Conservation (phyloP, 179 eudicot genomes). For the Dionaea muscipula region DNA sequence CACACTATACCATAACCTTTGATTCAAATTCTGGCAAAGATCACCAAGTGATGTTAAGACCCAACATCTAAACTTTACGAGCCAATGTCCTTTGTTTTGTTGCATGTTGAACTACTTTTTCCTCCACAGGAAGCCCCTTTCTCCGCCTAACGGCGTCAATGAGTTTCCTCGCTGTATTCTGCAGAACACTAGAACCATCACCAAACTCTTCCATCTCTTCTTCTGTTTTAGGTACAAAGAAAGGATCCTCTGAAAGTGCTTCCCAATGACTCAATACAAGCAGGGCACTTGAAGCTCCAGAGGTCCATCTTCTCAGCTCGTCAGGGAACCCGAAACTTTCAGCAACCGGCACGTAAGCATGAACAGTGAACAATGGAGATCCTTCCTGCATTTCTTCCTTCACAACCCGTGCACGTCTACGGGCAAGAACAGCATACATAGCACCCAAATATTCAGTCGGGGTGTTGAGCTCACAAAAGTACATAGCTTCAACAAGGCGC, state of each 20-base stretch:
- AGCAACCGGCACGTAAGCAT: constrained; percentile 74
- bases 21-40: too few species aligned
- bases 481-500: constrained; percentile 74
- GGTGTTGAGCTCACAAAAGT: constrained; percentile 73
- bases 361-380: constrained; percentile 75
- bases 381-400: constrained; percentile 97
- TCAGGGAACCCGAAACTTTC: constrained; percentile 96
- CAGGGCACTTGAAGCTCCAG: constrained; percentile 82
- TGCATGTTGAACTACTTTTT: constrained; percentile 84
- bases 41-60: too few species aligned
- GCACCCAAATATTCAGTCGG: constrained; percentile 60
- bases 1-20: too few species aligned
- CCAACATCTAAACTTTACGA: constrained; percentile 51
- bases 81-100: constrained; percentile 84
- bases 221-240: constrained; percentile 85
- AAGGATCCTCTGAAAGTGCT: constrained; percentile 71
- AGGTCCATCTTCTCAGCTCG: constrained; percentile 75
- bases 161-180: constrained; percentile 79
- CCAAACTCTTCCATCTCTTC: constrained; percentile 94
- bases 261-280: constrained; percentile 95
- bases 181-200: constrained; percentile 71
- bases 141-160: constrained; percentile 79
- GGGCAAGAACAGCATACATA: constrained; percentile 73
- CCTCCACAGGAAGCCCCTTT: constrained; percentile 90
- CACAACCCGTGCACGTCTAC: constrained; percentile 65